Conservation (phyloP, 2,329 filamentous ascomycete species). For the Ceratocystis ficicola region DNA sequence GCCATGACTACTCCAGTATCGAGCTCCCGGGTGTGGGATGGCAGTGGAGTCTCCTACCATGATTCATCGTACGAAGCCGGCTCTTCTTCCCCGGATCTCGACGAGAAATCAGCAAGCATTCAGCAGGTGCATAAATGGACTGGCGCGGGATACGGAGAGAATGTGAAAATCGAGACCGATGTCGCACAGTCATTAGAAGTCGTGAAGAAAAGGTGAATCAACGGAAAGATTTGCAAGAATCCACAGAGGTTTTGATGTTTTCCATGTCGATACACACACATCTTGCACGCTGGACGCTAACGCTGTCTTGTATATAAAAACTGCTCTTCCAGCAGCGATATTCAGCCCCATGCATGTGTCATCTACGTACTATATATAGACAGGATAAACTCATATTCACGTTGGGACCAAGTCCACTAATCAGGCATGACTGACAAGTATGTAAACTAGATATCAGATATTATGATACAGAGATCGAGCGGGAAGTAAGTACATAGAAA, state of each 20-base stretch:
- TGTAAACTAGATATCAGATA: background rate
- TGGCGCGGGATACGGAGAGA: background rate
- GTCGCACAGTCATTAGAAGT: constrained; percentile 9
- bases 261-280: background rate
- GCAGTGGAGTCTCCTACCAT: background rate
- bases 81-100: background rate
- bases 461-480: constrained; percentile 1
- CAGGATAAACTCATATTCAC: too few species aligned
- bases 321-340: too few species aligned
- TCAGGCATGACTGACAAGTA: background rate
- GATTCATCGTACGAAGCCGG: background rate
- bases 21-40: background rate
- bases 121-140: background rate
- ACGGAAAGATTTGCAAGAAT: background rate
- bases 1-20: background rate
- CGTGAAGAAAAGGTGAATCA: background rate
- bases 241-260: background rate
- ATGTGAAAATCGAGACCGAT: constrained; percentile 2
- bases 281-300: too few species aligned
- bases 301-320: too few species aligned
- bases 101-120: background rate
- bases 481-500: background rate
- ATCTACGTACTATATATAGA: background rate
- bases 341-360: too few species aligned
- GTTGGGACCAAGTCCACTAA: too few species aligned